phyloP scores from a whole-genome alignment of 1,139 yeast genomes.

The Hyphopichia fennica region DNA sequence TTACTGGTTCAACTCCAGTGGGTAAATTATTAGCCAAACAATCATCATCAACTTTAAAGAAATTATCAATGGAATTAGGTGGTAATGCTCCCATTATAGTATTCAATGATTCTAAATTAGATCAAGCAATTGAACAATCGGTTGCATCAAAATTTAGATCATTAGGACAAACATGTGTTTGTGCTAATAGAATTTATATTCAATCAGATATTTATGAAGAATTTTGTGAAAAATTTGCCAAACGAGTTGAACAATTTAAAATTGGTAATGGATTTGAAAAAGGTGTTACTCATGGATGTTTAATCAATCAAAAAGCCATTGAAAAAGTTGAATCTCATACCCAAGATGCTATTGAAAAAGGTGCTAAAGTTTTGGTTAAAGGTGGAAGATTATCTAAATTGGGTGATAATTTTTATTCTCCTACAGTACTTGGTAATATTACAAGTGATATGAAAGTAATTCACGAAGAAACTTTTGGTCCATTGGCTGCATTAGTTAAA shows the following conservation, averaged over 20 bases:
- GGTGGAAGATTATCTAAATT: constrained; percentile 42
- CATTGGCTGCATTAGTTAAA: constrained; percentile 43
- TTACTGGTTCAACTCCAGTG: constrained; percentile 60
- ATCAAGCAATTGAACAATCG: constrained; percentile 48
- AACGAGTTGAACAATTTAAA: constrained; percentile 31
- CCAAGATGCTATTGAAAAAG: constrained; percentile 42
- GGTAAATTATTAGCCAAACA: constrained; percentile 53
- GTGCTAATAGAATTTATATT: constrained; percentile 80
- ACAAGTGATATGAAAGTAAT: constrained; percentile 40
- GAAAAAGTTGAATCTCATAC: constrained; percentile 41
- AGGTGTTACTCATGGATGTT: constrained; percentile 47
- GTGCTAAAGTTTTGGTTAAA: constrained; percentile 40
- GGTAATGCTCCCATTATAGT: constrained; percentile 55
- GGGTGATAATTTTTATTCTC: constrained; percentile 41
- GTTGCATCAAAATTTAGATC: constrained; percentile 61
- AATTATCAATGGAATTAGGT: constrained; percentile 52
- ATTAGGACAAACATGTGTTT: constrained; percentile 90
- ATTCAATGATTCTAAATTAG: constrained; percentile 50
- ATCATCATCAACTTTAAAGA: constrained; percentile 46
- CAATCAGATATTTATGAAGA: constrained; percentile 69
- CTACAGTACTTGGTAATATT: constrained; percentile 41
- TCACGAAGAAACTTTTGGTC: constrained; percentile 49
- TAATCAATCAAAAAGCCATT: constrained; percentile 41
- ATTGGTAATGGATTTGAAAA: constrained; percentile 45
- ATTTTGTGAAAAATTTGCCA: constrained; percentile 37